phyloP scores from a whole-genome alignment of 148 eudicot species.

The Pharnaceum exiguum region DNA sequence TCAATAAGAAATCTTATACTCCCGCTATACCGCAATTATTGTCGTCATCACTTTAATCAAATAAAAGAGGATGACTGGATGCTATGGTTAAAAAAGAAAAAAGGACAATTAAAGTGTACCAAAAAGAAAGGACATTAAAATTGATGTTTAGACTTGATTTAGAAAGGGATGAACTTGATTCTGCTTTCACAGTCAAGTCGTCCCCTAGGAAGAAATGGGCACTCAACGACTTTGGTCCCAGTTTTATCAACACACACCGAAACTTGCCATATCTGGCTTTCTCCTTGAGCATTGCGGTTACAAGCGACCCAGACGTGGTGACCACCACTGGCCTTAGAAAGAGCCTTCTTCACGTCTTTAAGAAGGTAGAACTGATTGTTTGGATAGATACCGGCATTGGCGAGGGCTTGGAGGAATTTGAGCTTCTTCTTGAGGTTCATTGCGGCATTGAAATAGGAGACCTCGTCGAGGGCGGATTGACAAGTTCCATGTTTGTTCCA shows the following conservation, averaged over 20 bases:
- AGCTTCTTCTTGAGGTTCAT: background rate
- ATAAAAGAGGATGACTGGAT: too few relatives aligned
- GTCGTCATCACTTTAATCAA: too few relatives aligned
- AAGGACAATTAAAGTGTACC: background rate
- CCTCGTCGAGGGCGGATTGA: background rate
- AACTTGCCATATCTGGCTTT: slow-evolving; percentile 25
- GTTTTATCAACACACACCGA: slow-evolving; percentile 28
- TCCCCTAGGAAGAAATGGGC: slow-evolving; percentile 8
- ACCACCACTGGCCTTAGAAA: too few relatives aligned
- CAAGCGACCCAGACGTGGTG: slow-evolving; percentile 23
- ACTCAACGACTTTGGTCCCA: slow-evolving; percentile 18
- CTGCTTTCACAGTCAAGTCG: slow-evolving; percentile 14
- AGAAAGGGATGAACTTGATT: slow-evolving; percentile 37
- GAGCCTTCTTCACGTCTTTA: too few relatives aligned
- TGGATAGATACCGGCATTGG: background rate
- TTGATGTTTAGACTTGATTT: background rate
- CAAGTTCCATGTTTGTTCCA: slow-evolving; percentile 10
- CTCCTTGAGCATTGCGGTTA: slow-evolving; percentile 22
- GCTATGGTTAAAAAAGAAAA: too few relatives aligned
- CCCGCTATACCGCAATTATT: too few relatives aligned
- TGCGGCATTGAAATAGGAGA: background rate
- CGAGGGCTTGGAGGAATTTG: background rate
- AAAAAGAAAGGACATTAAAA: background rate
- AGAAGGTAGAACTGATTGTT: too few relatives aligned
- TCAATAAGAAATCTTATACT: too few relatives aligned